These are phyloP conservation scores for Endotrypanum monterogeii DNA, from an alignment of 208 protist species.

Conservation along the genomic window DNA sequence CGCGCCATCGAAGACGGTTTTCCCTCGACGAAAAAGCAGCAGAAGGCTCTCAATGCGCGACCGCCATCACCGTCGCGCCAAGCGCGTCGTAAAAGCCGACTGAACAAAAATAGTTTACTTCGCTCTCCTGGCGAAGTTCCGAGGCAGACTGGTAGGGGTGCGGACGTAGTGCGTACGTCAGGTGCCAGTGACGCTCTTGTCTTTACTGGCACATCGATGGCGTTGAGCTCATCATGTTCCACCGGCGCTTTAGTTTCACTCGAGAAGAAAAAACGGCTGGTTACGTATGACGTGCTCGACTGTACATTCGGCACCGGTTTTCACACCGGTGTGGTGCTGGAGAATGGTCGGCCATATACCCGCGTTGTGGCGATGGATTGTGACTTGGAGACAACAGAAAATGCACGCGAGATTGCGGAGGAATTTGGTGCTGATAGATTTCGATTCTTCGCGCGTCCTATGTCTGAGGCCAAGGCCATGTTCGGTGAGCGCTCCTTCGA, in stretches of 20 bases:
- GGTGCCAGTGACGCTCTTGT: conserved; percentile 11
- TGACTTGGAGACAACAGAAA: conserved; percentile 46
- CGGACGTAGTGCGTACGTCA: neutral
- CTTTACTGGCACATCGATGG: neutral
- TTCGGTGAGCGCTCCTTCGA: conserved; percentile 88
- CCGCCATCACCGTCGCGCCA: conserved; percentile 17
- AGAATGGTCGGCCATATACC: conserved; percentile 83
- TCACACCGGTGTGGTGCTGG: conserved; percentile 78
- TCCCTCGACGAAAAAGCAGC: conserved; percentile 43
- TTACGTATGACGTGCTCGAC: conserved; percentile 87
- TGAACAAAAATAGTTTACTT: neutral
- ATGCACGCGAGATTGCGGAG: conserved; percentile 47
- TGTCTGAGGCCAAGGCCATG: conserved; percentile 82
- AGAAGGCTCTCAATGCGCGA: conserved; percentile 35
- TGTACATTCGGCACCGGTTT: conserved; percentile 87
- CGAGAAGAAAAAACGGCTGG: conserved; percentile 49
- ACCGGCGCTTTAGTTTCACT: conserved; percentile 16
- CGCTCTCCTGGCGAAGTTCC: neutral
- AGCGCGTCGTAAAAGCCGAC: neutral
- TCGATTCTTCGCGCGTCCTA: conserved; percentile 67
- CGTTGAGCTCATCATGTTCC: neutral
- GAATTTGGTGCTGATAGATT: conserved; percentile 79
- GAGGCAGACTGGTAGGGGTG: neutral
- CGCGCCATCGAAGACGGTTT: conserved; percentile 77
- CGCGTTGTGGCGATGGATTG: conserved; percentile 88